Evolutionary conservation across 371 early-diverging fungal species (phyloP), one percentile per base, ranked within the genome.

Genomic region (Rhizomucor pusillus): DNA sequence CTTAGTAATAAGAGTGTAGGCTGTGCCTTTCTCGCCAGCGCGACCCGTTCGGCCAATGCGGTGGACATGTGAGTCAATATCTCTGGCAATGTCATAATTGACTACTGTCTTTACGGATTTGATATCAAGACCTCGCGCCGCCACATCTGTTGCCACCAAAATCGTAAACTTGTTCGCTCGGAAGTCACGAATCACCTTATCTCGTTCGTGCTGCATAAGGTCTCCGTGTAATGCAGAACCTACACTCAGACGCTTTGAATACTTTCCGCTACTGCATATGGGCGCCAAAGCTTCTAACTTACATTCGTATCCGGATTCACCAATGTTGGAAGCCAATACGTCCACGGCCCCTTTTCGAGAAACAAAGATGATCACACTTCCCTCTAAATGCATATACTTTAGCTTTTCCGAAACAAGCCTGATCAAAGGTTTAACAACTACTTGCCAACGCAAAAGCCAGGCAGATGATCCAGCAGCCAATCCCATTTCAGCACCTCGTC

Each of bases 71-170:
- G 89, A 86, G 63, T 91, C 91, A 53, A 90, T 86, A 61, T 82
- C 86, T 47, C 84, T 73, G 3, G 92, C 88, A 23, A 87, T 62
- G 60, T 90, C 91, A 59, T 79, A 91, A 60, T 90, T 88, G 50
- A 92, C 66, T 1, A 92, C 90, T 0, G 75, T 81, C 24, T 84
- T 81, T 7, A 91, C 80, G 1, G 77, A 49, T 43, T 87, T 84
- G 56, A 92, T 90, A 58, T 92, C 98, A 35, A 96, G 73, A 54
- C 98, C 98, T 65, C 98, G 84, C 9, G 95, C 95, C 36, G 99
- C 99, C 12, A 99, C 98, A 73, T 99, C 99, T 0, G 99, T 99
- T 3, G 99, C 99, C 43, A 99, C 89, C 55, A 99, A 69, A 29
- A 94, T 84, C n/a, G 88, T 78, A 60, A 83, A 83, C 45, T 69